phyloP scores from a whole-genome alignment of 202 grass and related monocot species.

The Sporobolus alterniflorus region DNA sequence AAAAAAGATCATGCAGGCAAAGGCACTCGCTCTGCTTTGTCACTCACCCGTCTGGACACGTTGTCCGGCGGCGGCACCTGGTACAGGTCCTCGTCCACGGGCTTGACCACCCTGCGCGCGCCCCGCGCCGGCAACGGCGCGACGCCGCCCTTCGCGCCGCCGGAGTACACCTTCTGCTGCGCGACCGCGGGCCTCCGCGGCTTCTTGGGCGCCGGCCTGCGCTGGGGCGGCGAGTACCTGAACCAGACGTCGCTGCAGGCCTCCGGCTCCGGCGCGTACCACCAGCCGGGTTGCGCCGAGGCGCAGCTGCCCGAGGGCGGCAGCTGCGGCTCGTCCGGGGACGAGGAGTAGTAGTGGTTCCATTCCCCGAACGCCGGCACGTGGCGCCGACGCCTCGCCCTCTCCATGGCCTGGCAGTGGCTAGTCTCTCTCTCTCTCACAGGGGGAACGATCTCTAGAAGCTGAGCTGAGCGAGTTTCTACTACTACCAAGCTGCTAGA shows the following conservation, averaged over 20 bases:
- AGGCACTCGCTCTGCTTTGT: not conserved
- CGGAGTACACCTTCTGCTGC: not conserved
- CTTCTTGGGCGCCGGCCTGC: not conserved
- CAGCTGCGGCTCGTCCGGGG: not conserved
- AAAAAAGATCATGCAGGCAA: not conserved
- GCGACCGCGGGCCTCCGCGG: not conserved
- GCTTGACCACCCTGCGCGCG: slow-evolving; percentile 12
- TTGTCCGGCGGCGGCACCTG: slow-evolving; percentile 53
- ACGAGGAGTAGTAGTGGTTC: slow-evolving; percentile 43
- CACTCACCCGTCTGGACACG: slow-evolving; percentile 30
- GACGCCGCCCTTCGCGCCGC: not conserved
- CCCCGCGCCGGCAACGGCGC: not conserved
- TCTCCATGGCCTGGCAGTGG: slow-evolving; percentile 6
- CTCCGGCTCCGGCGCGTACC: slow-evolving; percentile 22
- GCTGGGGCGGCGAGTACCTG: slow-evolving; percentile 7
- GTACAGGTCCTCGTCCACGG: slow-evolving; percentile 67
- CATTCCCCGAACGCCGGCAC: slow-evolving; percentile 58
- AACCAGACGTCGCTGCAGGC: slow-evolving; percentile 34
- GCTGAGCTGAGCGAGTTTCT: not conserved
- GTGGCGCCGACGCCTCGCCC: slow-evolving; percentile 39
- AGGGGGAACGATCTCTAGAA: no score
- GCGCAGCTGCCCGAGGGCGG: not conserved
- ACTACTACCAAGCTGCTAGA: not conserved
- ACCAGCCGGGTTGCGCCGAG: not conserved
- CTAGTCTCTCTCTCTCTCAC: no score